phyloP scores from a whole-genome alignment of 352 stramenopile genomes.

The Globisporangium orthogonon region DNA sequence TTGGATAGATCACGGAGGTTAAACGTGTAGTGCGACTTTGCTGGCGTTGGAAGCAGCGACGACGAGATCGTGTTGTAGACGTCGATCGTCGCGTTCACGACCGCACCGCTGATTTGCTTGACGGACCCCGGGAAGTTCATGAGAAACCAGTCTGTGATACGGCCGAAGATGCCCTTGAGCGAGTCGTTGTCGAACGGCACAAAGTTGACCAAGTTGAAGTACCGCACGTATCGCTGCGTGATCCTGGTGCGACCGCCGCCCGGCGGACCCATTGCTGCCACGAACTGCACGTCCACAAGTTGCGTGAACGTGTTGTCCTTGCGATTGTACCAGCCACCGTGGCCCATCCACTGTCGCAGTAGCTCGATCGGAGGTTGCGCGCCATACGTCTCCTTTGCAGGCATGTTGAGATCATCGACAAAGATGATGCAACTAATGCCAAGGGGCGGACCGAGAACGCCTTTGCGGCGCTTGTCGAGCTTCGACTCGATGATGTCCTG shows the following conservation, averaged over 20 bases:
- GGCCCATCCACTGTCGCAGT: conserved; percentile 91
- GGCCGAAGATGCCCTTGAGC: conserved; percentile 82
- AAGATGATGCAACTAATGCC: conserved; percentile 91
- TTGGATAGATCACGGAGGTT: conserved; percentile 92
- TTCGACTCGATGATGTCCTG: conserved; percentile 94
- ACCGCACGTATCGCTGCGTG: conserved; percentile 89
- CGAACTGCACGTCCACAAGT: conserved; percentile 92
- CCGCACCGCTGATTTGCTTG: conserved; percentile 57
- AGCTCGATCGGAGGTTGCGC: conserved; percentile 92
- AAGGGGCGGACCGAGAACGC: conserved; percentile 85
- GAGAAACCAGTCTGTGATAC: conserved; percentile 90
- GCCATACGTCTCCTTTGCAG: conserved; percentile 91
- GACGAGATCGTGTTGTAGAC: conserved; percentile 91
- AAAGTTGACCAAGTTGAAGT: conserved; percentile 94
- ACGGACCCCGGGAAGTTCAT: conserved; percentile 71
- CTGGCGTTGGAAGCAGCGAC: conserved; percentile 88
- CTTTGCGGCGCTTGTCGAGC: conserved; percentile 92
- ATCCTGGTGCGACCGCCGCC: conserved; percentile 89
- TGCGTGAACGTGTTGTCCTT: conserved; percentile 91
- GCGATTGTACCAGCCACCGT: conserved; percentile 92
- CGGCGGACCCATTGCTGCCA: conserved; percentile 90
- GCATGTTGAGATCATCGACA: conserved; percentile 94
- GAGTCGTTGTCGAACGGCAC: conserved; percentile 88
- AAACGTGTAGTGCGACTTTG: conserved; percentile 94
- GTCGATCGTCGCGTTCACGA: conserved; percentile 87